Evolutionary conservation across 129 eudicot species (phyloP).

Genomic region (Centrapalus pauciflorus): DNA sequence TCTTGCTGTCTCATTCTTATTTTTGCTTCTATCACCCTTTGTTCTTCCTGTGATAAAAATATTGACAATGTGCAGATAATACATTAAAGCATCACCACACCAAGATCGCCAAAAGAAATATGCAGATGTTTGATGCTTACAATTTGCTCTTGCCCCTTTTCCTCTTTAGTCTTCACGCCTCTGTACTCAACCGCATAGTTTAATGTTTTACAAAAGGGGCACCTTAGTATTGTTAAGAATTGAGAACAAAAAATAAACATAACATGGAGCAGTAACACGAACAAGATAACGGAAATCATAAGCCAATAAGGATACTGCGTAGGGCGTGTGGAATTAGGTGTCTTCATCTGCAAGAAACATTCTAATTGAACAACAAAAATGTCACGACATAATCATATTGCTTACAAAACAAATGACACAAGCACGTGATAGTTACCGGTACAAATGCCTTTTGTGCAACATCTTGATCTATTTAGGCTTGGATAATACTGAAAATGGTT

Average conservation of each 20-base stretch:
- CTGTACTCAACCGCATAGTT: constrained; percentile 97
- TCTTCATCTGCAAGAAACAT: constrained; percentile 98
- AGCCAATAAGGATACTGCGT: constrained; percentile 78
- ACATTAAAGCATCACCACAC: neutral
- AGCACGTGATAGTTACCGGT: constrained; percentile 47
- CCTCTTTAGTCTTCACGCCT: constrained; percentile 96
- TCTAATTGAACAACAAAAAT: constrained; percentile 35
- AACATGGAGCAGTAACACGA: neutral
- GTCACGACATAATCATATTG: neutral
- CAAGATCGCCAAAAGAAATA: no score
- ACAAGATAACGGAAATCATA: neutral
- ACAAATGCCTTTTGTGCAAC: constrained; percentile 96
- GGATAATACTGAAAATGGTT: constrained; percentile 69
- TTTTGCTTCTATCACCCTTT: constrained; percentile 97
- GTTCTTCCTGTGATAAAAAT: constrained; percentile 69
- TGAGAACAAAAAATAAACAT: neutral
- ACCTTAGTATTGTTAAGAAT: constrained; percentile 57
- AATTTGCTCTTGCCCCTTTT: constrained; percentile 86
- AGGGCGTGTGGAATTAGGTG: constrained; percentile 89
- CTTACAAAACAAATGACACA: neutral
- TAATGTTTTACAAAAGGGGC: constrained; percentile 93
- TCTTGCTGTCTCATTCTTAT: constrained; percentile 93
- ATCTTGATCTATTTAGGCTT: constrained; percentile 92
- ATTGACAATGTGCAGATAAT: neutral
- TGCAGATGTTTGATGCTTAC: constrained; percentile 33